A percentile compares a stretch with the other conserved stretches of the same genome.
These are phyloP conservation scores for Lanmaoa rubissima DNA, from an alignment of 768 basidiomycete species.

Conservation along the genomic window DNA sequence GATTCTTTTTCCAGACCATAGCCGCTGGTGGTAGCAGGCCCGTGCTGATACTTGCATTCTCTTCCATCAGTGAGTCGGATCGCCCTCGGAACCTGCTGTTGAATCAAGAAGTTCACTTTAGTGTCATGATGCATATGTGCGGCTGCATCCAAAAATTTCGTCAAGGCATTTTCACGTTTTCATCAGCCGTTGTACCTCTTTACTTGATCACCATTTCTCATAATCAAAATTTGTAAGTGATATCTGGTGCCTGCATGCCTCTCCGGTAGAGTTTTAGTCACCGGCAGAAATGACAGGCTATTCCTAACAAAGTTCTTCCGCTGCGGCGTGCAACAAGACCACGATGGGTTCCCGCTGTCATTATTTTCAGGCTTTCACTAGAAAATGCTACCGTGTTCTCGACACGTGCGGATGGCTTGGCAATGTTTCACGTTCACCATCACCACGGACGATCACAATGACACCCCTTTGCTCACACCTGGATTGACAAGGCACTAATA, in stretches of 20 bases:
- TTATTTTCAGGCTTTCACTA: background rate
- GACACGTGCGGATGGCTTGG: background rate
- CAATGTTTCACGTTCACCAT: background rate
- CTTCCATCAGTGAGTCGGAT: background rate
- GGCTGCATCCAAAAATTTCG: background rate
- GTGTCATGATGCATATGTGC: background rate
- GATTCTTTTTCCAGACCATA: background rate
- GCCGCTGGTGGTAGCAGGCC: background rate
- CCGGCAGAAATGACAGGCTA: conserved; percentile 8
- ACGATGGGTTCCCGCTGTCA: background rate
- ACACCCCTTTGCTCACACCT: background rate
- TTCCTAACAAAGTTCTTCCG: background rate
- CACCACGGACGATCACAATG: background rate
- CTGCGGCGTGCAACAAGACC: background rate
- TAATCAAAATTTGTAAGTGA: background rate
- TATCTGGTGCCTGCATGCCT: background rate
- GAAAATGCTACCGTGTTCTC: background rate
- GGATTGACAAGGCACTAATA: background rate
- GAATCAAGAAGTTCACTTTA: background rate
- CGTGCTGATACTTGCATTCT: background rate
- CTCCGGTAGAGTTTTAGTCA: conserved; percentile 4
- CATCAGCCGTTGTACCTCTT: too few species aligned
- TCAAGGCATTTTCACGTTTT: background rate
- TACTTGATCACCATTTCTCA: background rate
- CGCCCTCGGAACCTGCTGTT: background rate